Percentiles rank a stretch among this genome's conserved stretches.
Evolutionary conservation across 1,284 basidiomycete genomes (phyloP).

Genomic region (Apiotrichum sp.): DNA sequence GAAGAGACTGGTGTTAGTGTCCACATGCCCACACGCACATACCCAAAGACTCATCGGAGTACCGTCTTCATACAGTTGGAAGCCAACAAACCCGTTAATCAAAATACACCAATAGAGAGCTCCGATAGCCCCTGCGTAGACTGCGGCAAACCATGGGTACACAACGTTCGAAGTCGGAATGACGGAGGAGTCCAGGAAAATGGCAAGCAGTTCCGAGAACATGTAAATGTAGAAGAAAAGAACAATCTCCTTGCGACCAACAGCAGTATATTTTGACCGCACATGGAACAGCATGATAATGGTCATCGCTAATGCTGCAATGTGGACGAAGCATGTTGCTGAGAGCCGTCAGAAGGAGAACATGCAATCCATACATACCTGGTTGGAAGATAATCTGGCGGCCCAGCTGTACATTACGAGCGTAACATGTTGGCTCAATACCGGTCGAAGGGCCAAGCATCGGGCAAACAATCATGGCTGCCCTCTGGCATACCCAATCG

Average conservation of each 20-base stretch:
- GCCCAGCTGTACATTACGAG: constrained; percentile 90
- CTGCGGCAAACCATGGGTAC: constrained; percentile 91
- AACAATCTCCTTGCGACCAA: constrained; percentile 96
- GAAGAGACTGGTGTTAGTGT: constrained; percentile 60
- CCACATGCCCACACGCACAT: constrained; percentile 31
- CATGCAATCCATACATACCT: constrained; percentile 56
- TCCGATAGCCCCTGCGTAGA: constrained; percentile 84
- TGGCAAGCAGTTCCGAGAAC: constrained; percentile 80
- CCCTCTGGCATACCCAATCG: constrained; percentile 78
- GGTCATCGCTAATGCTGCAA: constrained; percentile 95
- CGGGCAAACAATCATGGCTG: constrained; percentile 90
- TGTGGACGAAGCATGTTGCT: constrained; percentile 97
- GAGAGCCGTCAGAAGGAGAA: background rate
- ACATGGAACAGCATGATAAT: constrained; percentile 98
- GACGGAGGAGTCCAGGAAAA: constrained; percentile 94
- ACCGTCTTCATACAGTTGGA: constrained; percentile 98
- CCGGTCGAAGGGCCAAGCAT: constrained; percentile 75
- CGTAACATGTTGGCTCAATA: constrained; percentile 90
- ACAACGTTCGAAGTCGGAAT: constrained; percentile 82
- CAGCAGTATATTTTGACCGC: constrained; percentile 95
- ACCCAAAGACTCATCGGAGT: constrained; percentile 95
- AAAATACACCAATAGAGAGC: constrained; percentile 86
- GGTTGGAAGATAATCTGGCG: constrained; percentile 94
- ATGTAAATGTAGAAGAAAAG: constrained; percentile 98
- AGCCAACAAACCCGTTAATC: constrained; percentile 96